Percentiles rank a stretch among this genome's conserved stretches.
These are phyloP conservation scores for Saccharum officinarum DNA, from an alignment of 176 grass and related monocot genomes.

Conservation along the genomic window DNA sequence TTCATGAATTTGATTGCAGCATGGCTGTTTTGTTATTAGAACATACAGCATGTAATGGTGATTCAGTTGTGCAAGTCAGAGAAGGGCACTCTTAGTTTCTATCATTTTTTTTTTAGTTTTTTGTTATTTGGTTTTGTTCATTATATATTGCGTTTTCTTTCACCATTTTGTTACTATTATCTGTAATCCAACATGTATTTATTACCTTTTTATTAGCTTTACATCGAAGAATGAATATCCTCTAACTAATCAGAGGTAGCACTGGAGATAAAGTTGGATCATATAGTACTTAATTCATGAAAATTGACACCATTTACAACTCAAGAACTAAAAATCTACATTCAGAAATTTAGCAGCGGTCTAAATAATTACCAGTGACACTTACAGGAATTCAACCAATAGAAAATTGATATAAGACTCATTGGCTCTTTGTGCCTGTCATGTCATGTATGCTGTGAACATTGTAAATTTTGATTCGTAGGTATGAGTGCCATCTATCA, in stretches of 20 bases:
- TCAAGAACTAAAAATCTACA: not conserved
- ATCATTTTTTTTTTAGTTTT: not conserved
- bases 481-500: not conserved
- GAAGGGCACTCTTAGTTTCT: conserved; percentile 1
- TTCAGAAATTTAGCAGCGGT: not conserved
- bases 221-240: not conserved
- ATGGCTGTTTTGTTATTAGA: not conserved
- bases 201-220: not conserved
- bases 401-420: not conserved
- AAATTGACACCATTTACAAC: not conserved
- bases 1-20: conserved; percentile 6
- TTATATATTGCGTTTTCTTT: not conserved
- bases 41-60: not conserved
- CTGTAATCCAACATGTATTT: not conserved
- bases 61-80: conserved; percentile 4
- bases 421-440: not conserved
- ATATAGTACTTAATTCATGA: not conserved
- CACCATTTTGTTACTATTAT: not conserved
- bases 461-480: not conserved
- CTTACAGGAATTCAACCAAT: not conserved
- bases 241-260: not conserved
- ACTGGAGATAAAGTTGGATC: not conserved
- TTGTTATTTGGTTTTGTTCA: not conserved
- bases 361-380: not conserved
- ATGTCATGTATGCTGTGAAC: not conserved